Evolutionary conservation across 208 protist species (phyloP).

Genomic region (Sergeia podlipaevii): DNA sequence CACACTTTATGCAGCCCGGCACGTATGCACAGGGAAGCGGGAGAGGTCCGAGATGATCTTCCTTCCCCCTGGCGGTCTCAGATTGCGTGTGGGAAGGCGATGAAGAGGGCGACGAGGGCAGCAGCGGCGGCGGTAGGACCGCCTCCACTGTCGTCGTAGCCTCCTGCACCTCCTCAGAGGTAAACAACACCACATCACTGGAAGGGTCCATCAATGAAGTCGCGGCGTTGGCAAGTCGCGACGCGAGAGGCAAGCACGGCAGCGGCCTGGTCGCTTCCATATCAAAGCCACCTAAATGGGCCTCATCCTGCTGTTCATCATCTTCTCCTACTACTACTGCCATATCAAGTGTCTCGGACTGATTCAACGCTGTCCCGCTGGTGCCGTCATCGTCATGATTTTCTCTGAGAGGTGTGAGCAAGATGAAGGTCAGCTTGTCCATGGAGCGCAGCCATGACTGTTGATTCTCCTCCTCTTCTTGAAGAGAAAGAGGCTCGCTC

Average conservation of each 20-base stretch:
- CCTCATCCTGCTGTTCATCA: too few relatives aligned
- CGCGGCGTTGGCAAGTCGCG: neutral
- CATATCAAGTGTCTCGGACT: neutral
- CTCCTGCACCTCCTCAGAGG: neutral
- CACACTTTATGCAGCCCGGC: neutral
- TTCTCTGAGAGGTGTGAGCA: constrained; percentile 36
- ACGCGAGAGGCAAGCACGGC: neutral
- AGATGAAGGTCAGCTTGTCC: constrained; percentile 92
- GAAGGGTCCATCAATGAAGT: too few relatives aligned
- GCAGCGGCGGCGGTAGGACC: neutral
- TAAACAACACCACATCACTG: too few relatives aligned
- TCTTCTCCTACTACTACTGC: too few relatives aligned
- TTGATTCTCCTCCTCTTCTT: constrained; percentile 89
- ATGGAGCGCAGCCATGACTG: constrained; percentile 62
- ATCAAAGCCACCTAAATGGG: too few relatives aligned
- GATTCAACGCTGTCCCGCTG: neutral
- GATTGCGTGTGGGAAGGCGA: neutral
- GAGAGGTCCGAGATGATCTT: neutral
- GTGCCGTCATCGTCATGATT: neutral
- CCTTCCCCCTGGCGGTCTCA: neutral
- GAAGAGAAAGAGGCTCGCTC: constrained; percentile 81
- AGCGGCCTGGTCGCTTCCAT: neutral
- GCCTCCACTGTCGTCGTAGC: neutral
- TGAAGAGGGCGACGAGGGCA: neutral
- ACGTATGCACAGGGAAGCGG: constrained; percentile 1